A percentile compares a stretch with the other conserved stretches of the same genome.
Conservation (phyloP, 257 asterid genomes). For the Solanum clarkiae region DNA sequence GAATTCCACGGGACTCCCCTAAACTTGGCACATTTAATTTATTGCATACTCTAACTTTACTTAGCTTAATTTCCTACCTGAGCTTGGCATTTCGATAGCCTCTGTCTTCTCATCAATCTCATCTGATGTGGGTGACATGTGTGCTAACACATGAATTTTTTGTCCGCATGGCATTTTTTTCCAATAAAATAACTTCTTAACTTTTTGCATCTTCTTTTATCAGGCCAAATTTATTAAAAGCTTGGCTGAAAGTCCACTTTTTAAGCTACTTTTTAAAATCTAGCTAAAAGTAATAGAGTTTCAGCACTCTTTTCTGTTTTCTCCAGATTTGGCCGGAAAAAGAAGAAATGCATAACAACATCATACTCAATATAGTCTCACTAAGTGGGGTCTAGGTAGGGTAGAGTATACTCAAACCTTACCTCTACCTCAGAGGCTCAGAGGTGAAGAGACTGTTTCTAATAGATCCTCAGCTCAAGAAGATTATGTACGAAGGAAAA, state of each 20-base stretch:
- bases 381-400: not conserved
- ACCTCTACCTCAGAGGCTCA: not conserved
- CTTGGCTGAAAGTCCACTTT: not conserved
- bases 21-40: not conserved
- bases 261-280: not conserved
- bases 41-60: not conserved
- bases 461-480: not conserved
- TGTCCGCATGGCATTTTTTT: not conserved
- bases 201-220: not conserved
- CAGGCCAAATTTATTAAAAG: not conserved
- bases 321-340: not conserved
- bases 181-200: not conserved
- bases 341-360: not conserved
- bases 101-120: not conserved
- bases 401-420: not conserved
- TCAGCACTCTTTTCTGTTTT: not conserved
- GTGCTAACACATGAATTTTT: not conserved
- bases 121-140: not conserved
- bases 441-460: not conserved
- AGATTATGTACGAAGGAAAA: not conserved
- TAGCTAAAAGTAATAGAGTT: not conserved
- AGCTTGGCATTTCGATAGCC: not conserved
- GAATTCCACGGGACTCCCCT: not conserved
- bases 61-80: not conserved
- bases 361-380: not conserved